phyloP scores from a whole-genome alignment of 1,139 yeast species.

The Diutina neorugosa region DNA sequence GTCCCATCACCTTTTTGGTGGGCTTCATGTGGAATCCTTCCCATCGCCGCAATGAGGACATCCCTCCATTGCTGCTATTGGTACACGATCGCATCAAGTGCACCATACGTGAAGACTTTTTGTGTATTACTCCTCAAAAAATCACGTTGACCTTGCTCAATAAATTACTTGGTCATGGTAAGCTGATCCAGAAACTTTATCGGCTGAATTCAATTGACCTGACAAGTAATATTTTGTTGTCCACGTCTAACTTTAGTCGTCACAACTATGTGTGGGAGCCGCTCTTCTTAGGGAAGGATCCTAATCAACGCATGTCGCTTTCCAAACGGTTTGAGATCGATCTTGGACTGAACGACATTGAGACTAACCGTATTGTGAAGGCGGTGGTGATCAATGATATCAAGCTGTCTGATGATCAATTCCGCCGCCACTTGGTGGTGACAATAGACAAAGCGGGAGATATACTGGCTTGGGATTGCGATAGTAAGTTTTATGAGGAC shows the following conservation, averaged over 20 bases:
- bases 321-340: conserved; percentile 26
- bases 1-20: not conserved
- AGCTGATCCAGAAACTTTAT: conserved; percentile 56
- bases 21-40: not conserved
- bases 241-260: conserved; percentile 30
- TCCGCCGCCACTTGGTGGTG: conserved; percentile 1
- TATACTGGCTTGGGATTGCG: not conserved
- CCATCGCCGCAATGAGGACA: not conserved
- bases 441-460: not conserved
- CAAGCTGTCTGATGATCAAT: not conserved
- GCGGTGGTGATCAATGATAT: conserved; percentile 10
- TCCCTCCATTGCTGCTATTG: conserved; percentile 14
- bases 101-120: conserved; percentile 18
- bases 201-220: conserved; percentile 37
- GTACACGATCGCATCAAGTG: conserved; percentile 29
- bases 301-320: conserved; percentile 15
- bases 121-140: not conserved
- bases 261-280: conserved; percentile 63
- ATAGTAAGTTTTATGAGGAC: not conserved
- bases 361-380: not conserved
- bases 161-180: conserved; percentile 76
- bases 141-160: conserved; percentile 14
- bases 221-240: conserved; percentile 19
- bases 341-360: conserved; percentile 8
- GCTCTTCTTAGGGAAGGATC: conserved; percentile 14